These are phyloP conservation scores for Acanthochlamys bracteata DNA, from an alignment of 106 monocot genomes.

Conservation along the genomic window DNA sequence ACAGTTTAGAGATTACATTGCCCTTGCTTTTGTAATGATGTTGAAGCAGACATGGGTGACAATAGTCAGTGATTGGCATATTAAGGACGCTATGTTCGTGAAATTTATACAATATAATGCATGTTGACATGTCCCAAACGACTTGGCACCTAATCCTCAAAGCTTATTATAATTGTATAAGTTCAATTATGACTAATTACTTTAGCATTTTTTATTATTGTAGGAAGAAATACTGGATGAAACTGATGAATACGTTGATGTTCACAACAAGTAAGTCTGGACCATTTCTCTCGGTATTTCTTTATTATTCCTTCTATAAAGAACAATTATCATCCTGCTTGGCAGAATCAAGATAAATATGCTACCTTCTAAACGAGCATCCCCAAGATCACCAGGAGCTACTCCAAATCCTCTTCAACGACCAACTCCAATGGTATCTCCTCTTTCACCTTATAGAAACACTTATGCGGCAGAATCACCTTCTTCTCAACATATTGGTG, in stretches of 20 bases:
- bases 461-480: constrained; percentile 13
- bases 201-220: constrained; percentile 5
- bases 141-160: too few species aligned
- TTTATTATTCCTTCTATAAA: neutral
- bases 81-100: too few species aligned
- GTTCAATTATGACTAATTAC: neutral
- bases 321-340: neutral
- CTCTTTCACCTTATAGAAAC: constrained; percentile 28
- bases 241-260: constrained; percentile 50
- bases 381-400: constrained; percentile 24
- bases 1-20: too few species aligned
- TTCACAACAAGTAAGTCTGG: constrained; percentile 44
- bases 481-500: constrained; percentile 13
- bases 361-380: constrained; percentile 28
- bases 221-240: constrained; percentile 58
- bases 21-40: too few species aligned
- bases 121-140: too few species aligned
- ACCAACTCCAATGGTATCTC: constrained; percentile 26
- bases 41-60: too few species aligned
- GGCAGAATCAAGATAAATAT: constrained; percentile 48
- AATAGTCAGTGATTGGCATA: too few species aligned
- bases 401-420: constrained; percentile 18
- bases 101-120: too few species aligned
- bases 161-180: neutral
- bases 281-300: neutral